Evolutionary conservation across 2,329 filamentous ascomycete species (phyloP).

Genomic region (Talaromyces sp.): DNA sequence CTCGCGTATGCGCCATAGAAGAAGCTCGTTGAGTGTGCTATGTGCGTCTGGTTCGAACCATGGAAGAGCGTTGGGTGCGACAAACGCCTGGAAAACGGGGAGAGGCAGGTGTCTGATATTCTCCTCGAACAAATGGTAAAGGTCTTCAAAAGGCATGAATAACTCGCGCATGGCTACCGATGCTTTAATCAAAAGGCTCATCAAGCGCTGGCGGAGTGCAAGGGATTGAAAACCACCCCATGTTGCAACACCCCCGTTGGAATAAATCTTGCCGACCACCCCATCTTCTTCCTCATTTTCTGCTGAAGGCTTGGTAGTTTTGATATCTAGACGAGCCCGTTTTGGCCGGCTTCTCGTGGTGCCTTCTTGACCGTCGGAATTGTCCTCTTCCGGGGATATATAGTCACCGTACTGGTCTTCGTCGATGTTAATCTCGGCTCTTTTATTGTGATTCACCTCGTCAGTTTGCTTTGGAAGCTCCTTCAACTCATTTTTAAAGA

Average conservation of each 20-base stretch:
- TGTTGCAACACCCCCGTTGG: conserved; percentile 18
- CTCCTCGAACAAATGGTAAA: conserved; percentile 41
- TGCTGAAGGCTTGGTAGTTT: conserved; percentile 1
- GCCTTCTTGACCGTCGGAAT: conserved; percentile 23
- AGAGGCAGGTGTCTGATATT: conserved; percentile 42
- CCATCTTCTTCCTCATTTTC: conserved; percentile 9
- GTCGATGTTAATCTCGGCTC: conserved; percentile 40
- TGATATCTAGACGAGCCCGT: conserved; percentile 26
- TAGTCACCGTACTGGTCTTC: conserved; percentile 43
- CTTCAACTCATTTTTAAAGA: conserved; percentile 42
- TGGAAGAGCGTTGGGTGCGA: conserved; percentile 40
- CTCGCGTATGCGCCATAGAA: conserved; percentile 47
- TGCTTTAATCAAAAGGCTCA: conserved; percentile 36
- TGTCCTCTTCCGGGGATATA: conserved; percentile 29
- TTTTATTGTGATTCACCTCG: conserved; percentile 26
- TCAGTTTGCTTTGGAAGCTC: conserved; percentile 20
- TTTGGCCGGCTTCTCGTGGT: conserved; percentile 20
- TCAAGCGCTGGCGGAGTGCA: conserved; percentile 40
- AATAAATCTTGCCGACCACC: conserved; percentile 10
- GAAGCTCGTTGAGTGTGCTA: conserved; percentile 47
- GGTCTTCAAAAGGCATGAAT: conserved; percentile 32
- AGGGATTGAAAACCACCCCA: conserved; percentile 36
- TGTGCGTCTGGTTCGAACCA: conserved; percentile 35
- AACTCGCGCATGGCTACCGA: conserved; percentile 27
- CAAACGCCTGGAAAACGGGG: conserved; percentile 40